Evolutionary conservation across 345 rosid genomes (phyloP), one percentile per base, ranked within the genome.

Genomic region (Mangifera indica): DNA sequence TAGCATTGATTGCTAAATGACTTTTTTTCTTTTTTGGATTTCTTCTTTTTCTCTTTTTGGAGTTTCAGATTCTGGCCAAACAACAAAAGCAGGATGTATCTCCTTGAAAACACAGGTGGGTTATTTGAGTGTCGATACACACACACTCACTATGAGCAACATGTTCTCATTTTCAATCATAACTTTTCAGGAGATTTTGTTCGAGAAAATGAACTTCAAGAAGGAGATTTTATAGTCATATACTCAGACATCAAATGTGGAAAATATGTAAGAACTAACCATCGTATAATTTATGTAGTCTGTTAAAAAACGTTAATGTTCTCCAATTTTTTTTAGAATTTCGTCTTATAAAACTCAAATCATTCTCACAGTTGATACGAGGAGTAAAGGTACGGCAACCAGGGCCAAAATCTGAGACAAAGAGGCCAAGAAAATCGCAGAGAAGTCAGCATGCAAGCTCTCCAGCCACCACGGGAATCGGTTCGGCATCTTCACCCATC

Each of bases 81-180:
- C 85, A 95, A 95, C 79, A 95, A 95, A 81, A 95, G 99, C 87
- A 95, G 98, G 90, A 93, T 95, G 98, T 95, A 95, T 80, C 98
- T 95, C 73, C 96, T 95, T 32, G 99, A 95, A 76, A 95, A 95
- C 85, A 95, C 98, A 9, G 98, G 99, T 88, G 68, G 34, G 75
- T 10, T 48, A 22, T 51, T 61, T 37, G 7, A 18, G 5, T 26
- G 53, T 26, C 42, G 11, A 2, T n/a, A 7, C 7, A 7, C 17
- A 11, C 25, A 13, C 15, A 9, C 0, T 44, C 44, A 21, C n/a
- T 20, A 13, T 2, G 2, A 32, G 4, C 24, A 3, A n/a, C 12
- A 29, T 29, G 2, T 10, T 62, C n/a, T 48, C 10, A 29, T 25
- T 29, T 4, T 66, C 24, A 20, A 13, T 21, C 26, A n/a, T 8